A percentile compares a stretch with the other conserved stretches of the same genome.
Evolutionary conservation across 495 filamentous ascomycete species (phyloP).

Genomic region (Aspergillus bridgeri): DNA sequence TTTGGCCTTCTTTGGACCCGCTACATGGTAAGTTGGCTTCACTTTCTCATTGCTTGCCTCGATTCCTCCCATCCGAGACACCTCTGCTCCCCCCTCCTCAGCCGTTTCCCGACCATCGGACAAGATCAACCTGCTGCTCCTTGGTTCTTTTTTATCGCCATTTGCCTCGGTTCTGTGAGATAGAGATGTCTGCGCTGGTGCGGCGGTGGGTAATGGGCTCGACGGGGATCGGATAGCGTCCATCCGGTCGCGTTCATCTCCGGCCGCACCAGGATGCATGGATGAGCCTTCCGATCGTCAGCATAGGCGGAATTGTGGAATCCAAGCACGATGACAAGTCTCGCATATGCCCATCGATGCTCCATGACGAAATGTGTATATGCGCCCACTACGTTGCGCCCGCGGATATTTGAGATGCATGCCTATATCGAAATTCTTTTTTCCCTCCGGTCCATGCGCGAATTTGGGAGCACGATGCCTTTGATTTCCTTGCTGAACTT

Average conservation of each 20-base stretch:
- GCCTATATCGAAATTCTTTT: background rate
- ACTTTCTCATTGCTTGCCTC: constrained; percentile 16
- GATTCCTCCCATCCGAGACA: constrained; percentile 13
- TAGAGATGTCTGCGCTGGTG: background rate
- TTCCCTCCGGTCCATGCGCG: background rate
- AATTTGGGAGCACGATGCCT: constrained; percentile 2
- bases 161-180: background rate
- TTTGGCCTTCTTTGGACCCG: constrained; percentile 30
- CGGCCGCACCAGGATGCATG: constrained; percentile 1
- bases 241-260: constrained; percentile 20
- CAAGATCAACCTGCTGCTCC: background rate
- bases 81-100: constrained; percentile 2
- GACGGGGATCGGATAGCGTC: constrained; percentile 6
- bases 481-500: background rate
- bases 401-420: background rate
- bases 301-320: background rate
- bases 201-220: constrained; percentile 9
- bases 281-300: background rate
- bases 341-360: background rate
- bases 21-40: constrained; percentile 26
- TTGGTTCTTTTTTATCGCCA: background rate
- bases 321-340: background rate
- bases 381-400: background rate
- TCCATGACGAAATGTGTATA: background rate
- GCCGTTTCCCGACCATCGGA: background rate